Evolutionary conservation across 345 rosid species (phyloP).

Genomic region (Tarenaya hassleriana): DNA sequence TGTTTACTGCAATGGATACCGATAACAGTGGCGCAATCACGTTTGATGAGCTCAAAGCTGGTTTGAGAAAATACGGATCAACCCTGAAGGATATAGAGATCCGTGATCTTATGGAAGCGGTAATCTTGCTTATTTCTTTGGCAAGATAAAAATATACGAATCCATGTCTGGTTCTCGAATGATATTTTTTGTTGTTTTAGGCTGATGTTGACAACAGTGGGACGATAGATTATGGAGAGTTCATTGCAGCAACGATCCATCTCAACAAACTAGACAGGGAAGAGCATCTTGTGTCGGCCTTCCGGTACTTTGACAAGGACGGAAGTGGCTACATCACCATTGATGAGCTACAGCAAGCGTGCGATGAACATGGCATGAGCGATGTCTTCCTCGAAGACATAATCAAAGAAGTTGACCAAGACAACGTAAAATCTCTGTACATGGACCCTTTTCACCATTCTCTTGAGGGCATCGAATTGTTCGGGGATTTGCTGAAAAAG

Average conservation of each 20-base stretch:
- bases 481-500: neutral
- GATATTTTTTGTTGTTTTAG: constrained; percentile 34
- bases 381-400: constrained; percentile 90
- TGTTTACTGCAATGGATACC: constrained; percentile 91
- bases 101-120: constrained; percentile 97
- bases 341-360: constrained; percentile 97
- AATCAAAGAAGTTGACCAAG: constrained; percentile 93
- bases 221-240: constrained; percentile 92
- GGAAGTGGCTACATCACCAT: constrained; percentile 92
- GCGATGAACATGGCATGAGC: constrained; percentile 84
- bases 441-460: neutral
- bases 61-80: constrained; percentile 83
- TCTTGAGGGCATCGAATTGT: neutral
- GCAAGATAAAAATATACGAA: no score
- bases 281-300: constrained; percentile 96
- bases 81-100: constrained; percentile 92
- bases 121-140: constrained; percentile 28
- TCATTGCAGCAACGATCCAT: constrained; percentile 96
- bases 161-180: no score
- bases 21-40: constrained; percentile 97
- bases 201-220: constrained; percentile 99
- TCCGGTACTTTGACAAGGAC: constrained; percentile 91
- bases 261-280: constrained; percentile 92
- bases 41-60: constrained; percentile 96
- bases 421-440: constrained; percentile 55